Conservation (phyloP, 2,329 filamentous ascomycete species). For the Arthrobotrys conoides region DNA sequence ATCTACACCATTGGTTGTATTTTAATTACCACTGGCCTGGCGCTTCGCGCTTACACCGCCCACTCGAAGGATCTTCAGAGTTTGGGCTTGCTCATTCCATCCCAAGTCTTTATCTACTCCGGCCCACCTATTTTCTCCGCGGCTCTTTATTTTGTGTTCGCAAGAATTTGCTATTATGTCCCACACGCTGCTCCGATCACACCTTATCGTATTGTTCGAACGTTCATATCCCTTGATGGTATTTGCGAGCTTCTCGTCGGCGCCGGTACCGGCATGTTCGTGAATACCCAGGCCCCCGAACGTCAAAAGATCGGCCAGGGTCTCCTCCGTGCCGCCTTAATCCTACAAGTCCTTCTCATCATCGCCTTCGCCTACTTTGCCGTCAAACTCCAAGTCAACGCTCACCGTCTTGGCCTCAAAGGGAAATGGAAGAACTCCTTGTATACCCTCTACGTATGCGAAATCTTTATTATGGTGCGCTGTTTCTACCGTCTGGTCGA, state of each 20-base stretch:
- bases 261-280: slow-evolving; percentile 54
- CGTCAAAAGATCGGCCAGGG: slow-evolving; percentile 54
- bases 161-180: slow-evolving; percentile 55
- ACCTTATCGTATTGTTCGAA: slow-evolving; percentile 51
- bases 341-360: slow-evolving; percentile 54
- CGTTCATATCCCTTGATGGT: slow-evolving; percentile 58
- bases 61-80: slow-evolving; percentile 36
- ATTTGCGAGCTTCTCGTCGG: slow-evolving; percentile 56
- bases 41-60: slow-evolving; percentile 46
- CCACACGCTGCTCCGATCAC: slow-evolving; percentile 56
- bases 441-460: slow-evolving; percentile 56
- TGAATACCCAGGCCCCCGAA: slow-evolving; percentile 45
- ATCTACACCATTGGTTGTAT: slow-evolving; percentile 44
- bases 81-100: slow-evolving; percentile 55
- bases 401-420: slow-evolving; percentile 19
- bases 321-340: slow-evolving; percentile 53
- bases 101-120: slow-evolving; percentile 53
- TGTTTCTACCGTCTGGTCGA: slow-evolving; percentile 58
- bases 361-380: slow-evolving; percentile 55
- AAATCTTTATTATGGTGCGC: slow-evolving; percentile 45
- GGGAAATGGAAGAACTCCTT: slow-evolving; percentile 51
- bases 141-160: slow-evolving; percentile 55
- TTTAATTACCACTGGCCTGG: slow-evolving; percentile 37
- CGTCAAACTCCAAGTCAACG: slow-evolving; percentile 51
- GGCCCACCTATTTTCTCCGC: slow-evolving; percentile 58